Evolutionary conservation across 768 basidiomycete species (phyloP).

Genomic region (Asterophora parasitica): DNA sequence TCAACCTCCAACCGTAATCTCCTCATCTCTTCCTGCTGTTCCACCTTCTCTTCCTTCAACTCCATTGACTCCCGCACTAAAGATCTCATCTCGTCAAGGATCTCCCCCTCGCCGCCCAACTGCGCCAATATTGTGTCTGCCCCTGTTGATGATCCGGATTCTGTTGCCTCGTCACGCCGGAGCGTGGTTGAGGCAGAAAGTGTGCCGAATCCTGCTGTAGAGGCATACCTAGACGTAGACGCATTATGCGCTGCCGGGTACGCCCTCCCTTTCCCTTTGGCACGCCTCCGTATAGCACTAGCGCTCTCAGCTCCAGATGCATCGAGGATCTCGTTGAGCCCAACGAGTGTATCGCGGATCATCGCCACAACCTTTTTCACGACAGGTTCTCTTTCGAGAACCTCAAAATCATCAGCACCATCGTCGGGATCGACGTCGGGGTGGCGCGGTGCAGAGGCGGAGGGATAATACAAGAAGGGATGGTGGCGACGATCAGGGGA

Average conservation of each 20-base stretch:
- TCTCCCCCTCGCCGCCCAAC: not conserved
- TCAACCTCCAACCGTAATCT: slow-evolving; percentile 10
- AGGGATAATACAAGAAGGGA: slow-evolving; percentile 5
- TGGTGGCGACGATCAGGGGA: not conserved
- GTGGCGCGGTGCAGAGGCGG: slow-evolving; percentile 1
- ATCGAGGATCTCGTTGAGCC: slow-evolving; percentile 5
- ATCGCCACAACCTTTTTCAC: slow-evolving; percentile 11
- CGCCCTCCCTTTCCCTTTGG: not conserved
- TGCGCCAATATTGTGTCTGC: too few relatives aligned
- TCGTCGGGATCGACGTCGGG: slow-evolving; percentile 5
- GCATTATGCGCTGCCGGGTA: not conserved
- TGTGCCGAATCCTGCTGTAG: not conserved
- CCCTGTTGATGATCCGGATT: not conserved
- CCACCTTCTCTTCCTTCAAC: slow-evolving; percentile 1
- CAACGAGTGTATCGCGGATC: slow-evolving; percentile 8
- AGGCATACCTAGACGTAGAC: not conserved
- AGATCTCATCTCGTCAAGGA: not conserved
- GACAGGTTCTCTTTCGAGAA: slow-evolving; percentile 1
- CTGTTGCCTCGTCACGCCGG: not conserved
- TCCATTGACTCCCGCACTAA: not conserved
- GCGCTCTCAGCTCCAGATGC: not conserved
- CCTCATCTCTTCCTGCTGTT: slow-evolving; percentile 4
- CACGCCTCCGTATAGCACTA: not conserved
- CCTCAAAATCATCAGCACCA: not conserved
- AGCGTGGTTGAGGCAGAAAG: not conserved